Percentiles rank a stretch among this genome's conserved stretches.
Conservation (phyloP, 306 rosid species). For the Quercus alba region DNA sequence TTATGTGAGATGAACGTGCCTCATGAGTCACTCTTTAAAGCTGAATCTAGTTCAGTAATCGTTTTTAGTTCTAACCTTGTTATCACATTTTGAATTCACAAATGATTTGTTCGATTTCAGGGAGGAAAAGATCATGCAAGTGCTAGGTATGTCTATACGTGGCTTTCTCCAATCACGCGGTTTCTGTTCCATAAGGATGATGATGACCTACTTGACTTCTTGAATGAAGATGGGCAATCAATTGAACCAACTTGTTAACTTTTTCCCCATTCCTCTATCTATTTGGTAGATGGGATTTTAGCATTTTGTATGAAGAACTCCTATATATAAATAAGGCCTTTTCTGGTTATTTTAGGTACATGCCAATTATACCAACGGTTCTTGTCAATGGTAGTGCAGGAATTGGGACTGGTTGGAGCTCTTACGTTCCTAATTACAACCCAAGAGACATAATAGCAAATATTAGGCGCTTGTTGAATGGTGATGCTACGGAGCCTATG, state of each 20-base stretch:
- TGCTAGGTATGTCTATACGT: slow-evolving; percentile 70
- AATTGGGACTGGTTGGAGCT: slow-evolving; percentile 93
- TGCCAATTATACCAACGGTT: slow-evolving; percentile 82
- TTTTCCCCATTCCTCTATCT: not conserved
- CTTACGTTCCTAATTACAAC: slow-evolving; percentile 85
- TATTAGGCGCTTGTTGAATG: too few relatives aligned
- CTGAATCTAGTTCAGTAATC: not conserved
- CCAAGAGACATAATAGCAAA: slow-evolving; percentile 91
- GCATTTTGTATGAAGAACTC: not conserved
- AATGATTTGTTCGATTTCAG: slow-evolving; percentile 29
- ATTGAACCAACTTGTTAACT: slow-evolving; percentile 86
- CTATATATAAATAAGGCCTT: not conserved
- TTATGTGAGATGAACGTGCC: slow-evolving; percentile 40
- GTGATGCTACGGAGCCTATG: too few relatives aligned
- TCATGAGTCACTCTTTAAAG: not conserved
- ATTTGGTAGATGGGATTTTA: not conserved
- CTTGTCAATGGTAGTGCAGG: slow-evolving; percentile 98
- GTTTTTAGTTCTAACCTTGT: not conserved
- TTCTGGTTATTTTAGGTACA: slow-evolving; percentile 47
- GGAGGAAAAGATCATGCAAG: slow-evolving; percentile 98
- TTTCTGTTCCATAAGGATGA: slow-evolving; percentile 79
- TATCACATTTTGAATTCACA: not conserved
- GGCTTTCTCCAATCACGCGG: slow-evolving; percentile 57
- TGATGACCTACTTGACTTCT: slow-evolving; percentile 81
- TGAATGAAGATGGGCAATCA: slow-evolving; percentile 82